These are phyloP conservation scores for Penicillium sp. DNA, from an alignment of 2,329 filamentous ascomycete genomes.

Conservation along the genomic window DNA sequence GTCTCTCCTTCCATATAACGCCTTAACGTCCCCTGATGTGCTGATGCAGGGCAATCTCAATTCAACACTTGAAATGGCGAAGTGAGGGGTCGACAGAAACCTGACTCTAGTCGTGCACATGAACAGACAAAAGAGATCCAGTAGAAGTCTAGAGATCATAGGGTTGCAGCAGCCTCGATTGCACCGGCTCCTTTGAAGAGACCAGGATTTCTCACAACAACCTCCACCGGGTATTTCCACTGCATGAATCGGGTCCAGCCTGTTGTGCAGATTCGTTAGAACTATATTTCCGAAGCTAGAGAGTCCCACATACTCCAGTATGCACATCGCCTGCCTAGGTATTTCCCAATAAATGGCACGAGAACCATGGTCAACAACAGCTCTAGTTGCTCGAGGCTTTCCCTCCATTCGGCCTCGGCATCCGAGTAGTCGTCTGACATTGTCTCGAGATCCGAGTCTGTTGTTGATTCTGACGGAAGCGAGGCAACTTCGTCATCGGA, in stretches of 20 bases:
- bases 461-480: conserved; percentile 39
- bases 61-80: no score
- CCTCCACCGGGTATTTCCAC: conserved; percentile 81
- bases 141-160: no score
- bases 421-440: conserved; percentile 61
- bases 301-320: conserved; percentile 69
- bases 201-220: conserved; percentile 56
- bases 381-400: conserved; percentile 88
- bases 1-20: no score
- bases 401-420: conserved; percentile 91
- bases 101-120: no score
- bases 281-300: background rate
- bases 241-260: conserved; percentile 92
- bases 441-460: conserved; percentile 37
- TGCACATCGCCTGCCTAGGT: conserved; percentile 86
- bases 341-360: conserved; percentile 90
- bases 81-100: no score
- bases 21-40: no score
- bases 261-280: conserved; percentile 35
- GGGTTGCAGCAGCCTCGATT: conserved; percentile 48
- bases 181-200: conserved; percentile 59
- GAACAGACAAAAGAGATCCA: no score
- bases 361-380: conserved; percentile 89
- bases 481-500: conserved; percentile 42
- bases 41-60: no score